Percentiles rank a stretch among this genome's conserved stretches.
These are phyloP conservation scores for Farysia itapuensis DNA, from an alignment of 1,284 basidiomycete genomes.

Conservation along the genomic window DNA sequence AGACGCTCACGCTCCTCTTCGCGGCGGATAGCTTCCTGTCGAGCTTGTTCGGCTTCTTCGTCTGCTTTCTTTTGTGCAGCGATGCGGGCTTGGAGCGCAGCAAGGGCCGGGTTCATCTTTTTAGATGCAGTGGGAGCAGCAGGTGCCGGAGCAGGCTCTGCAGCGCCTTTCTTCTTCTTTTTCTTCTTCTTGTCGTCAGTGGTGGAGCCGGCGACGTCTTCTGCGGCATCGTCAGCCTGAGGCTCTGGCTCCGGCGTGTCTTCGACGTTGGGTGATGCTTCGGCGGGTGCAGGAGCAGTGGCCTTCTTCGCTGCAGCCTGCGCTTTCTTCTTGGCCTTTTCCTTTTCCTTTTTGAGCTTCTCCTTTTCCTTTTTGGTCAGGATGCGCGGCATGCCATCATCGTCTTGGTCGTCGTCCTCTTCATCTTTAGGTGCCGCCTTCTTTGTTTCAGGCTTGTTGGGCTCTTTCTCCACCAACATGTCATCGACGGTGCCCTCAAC, in stretches of 20 bases:
- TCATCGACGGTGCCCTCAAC: slow-evolving; percentile 33
- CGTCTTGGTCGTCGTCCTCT: slow-evolving; percentile 12
- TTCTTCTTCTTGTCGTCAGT: slow-evolving; percentile 57
- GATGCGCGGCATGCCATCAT: slow-evolving; percentile 39
- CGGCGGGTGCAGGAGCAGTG: slow-evolving; percentile 7
- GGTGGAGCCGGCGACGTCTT: slow-evolving; percentile 9
- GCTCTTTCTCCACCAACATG: slow-evolving; percentile 37
- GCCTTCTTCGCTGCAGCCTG: slow-evolving; percentile 54
- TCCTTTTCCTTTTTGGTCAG: slow-evolving; percentile 59
- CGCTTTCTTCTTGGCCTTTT: slow-evolving; percentile 57
- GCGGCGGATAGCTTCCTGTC: slow-evolving; percentile 47
- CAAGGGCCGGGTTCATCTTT: slow-evolving; percentile 52
- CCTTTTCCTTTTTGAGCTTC: slow-evolving; percentile 58
- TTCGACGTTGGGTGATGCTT: slow-evolving; percentile 17
- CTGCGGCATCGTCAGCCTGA: slow-evolving; percentile 34
- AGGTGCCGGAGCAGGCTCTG: slow-evolving; percentile 27
- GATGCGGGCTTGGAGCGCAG: slow-evolving; percentile 55
- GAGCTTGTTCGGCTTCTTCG: slow-evolving; percentile 49
- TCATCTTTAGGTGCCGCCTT: slow-evolving; percentile 20
- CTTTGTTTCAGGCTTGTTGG: slow-evolving; percentile 28
- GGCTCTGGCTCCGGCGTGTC: slow-evolving; percentile 2
- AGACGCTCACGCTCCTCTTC: slow-evolving; percentile 56
- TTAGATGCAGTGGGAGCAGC: slow-evolving; percentile 39
- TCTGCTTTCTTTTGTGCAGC: slow-evolving; percentile 59
- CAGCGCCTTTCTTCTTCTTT: slow-evolving; percentile 41